These are phyloP conservation scores for Phytomonas sp. DNA, from an alignment of 208 protist species.

Conservation along the genomic window DNA sequence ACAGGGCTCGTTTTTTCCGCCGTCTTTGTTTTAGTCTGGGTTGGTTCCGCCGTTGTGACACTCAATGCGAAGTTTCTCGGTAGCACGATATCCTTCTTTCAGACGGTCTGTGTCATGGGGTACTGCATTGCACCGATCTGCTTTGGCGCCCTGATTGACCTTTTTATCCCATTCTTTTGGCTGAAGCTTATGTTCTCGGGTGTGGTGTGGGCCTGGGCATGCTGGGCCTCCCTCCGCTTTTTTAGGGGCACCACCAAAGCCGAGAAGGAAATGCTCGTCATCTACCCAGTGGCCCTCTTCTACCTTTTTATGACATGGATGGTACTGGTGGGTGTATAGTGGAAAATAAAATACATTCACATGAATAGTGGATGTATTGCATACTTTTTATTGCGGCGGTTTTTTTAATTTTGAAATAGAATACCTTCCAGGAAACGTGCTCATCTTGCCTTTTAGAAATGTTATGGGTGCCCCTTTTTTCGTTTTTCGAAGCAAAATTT, in stretches of 20 bases:
- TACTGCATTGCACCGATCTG: constrained; percentile 89
- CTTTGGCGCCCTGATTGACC: constrained; percentile 36
- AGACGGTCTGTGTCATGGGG: constrained; percentile 91
- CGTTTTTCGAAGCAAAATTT: constrained; percentile 12
- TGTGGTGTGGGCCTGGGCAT: constrained; percentile 68
- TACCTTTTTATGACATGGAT: constrained; percentile 90
- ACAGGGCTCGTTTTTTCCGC: constrained; percentile 70
- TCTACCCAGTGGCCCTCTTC: constrained; percentile 91
- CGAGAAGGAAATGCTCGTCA: constrained; percentile 52
- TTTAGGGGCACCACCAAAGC: constrained; percentile 47
- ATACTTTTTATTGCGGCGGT: not conserved
- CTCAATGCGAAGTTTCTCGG: constrained; percentile 90
- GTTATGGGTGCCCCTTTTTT: constrained; percentile 9
- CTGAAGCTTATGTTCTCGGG: constrained; percentile 51
- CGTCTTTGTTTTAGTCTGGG: constrained; percentile 87
- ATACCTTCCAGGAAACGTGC: not conserved
- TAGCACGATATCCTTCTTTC: constrained; percentile 89
- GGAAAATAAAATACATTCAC: not conserved
- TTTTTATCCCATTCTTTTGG: constrained; percentile 25
- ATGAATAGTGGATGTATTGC: not conserved
- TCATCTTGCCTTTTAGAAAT: not conserved
- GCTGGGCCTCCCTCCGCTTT: constrained; percentile 87
- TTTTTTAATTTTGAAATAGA: not conserved
- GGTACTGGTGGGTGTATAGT: constrained; percentile 46
- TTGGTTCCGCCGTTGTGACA: constrained; percentile 81